phyloP scores from a whole-genome alignment of 768 basidiomycete genomes.

The Cantharellus cinnabarinus region DNA sequence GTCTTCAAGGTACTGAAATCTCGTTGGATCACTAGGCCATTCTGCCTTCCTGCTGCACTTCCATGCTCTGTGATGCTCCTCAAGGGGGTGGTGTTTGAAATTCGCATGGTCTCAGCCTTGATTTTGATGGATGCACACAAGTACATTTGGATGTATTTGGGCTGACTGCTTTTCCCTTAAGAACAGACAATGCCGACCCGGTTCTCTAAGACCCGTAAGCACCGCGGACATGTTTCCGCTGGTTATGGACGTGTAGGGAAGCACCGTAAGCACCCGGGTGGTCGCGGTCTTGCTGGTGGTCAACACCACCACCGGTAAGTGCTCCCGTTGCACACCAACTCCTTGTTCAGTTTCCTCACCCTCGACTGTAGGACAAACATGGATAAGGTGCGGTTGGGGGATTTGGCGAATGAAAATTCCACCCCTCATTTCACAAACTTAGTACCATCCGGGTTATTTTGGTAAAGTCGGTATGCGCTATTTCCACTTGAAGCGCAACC shows the following conservation, averaged over 20 bases:
- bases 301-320: constrained; percentile 93
- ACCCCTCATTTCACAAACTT: constrained; percentile 7
- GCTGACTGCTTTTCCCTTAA: no score
- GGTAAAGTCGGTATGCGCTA: constrained; percentile 99
- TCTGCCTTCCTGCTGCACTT: no score
- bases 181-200: constrained; percentile 63
- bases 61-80: no score
- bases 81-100: no score
- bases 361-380: constrained; percentile 56
- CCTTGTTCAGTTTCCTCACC: background rate
- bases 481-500: constrained; percentile 87
- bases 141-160: no score
- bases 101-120: no score
- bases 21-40: no score
- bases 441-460: constrained; percentile 99
- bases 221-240: constrained; percentile 97
- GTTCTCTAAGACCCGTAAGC: constrained; percentile 94
- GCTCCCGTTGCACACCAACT: background rate
- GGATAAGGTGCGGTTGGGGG: constrained; percentile 36
- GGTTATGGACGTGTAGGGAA: constrained; percentile 99
- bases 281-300: constrained; percentile 99
- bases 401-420: background rate
- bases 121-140: no score
- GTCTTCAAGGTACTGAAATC: no score
- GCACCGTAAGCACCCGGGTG: constrained; percentile 99